Percentiles rank a stretch among this genome's conserved stretches.
These are phyloP conservation scores for Neurospora sp. DNA, from an alignment of 495 filamentous ascomycete genomes.

Conservation along the genomic window DNA sequence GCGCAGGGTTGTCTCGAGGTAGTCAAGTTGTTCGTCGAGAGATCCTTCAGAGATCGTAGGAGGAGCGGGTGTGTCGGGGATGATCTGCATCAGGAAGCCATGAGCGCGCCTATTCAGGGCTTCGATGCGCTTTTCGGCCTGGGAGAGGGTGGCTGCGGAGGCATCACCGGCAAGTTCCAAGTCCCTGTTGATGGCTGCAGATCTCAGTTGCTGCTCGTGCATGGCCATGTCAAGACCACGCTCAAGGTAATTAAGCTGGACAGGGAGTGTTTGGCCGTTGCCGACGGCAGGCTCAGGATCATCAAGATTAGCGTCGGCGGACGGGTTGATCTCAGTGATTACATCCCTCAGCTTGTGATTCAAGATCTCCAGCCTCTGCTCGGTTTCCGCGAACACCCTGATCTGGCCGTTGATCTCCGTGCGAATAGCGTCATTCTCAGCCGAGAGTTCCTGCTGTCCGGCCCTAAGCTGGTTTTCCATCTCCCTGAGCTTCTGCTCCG, in stretches of 20 bases:
- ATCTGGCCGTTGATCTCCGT: constrained; percentile 22
- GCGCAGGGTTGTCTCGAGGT: constrained; percentile 26
- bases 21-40: constrained; percentile 31
- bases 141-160: constrained; percentile 8
- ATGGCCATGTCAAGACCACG: constrained; percentile 21
- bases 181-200: constrained; percentile 4
- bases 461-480: constrained; percentile 13
- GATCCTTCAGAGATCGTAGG: constrained; percentile 13
- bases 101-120: constrained; percentile 24
- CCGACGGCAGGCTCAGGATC: constrained; percentile 26
- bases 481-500: constrained; percentile 7
- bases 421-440: constrained; percentile 18
- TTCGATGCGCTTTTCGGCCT: constrained; percentile 21
- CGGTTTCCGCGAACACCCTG: constrained; percentile 46
- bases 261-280: constrained; percentile 32
- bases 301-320: constrained; percentile 26
- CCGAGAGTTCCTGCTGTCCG: constrained; percentile 8
- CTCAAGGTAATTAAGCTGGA: constrained; percentile 34
- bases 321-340: constrained; percentile 50
- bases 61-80: constrained; percentile 17
- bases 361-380: constrained; percentile 59
- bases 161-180: constrained; percentile 9
- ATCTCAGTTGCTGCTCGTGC: constrained; percentile 15
- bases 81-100: constrained; percentile 17
- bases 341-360: constrained; percentile 60